Base-by-base conservation (phyloP, 1,284 basidiomycete genomes). In the Limonomyces culmigenus region DNA sequence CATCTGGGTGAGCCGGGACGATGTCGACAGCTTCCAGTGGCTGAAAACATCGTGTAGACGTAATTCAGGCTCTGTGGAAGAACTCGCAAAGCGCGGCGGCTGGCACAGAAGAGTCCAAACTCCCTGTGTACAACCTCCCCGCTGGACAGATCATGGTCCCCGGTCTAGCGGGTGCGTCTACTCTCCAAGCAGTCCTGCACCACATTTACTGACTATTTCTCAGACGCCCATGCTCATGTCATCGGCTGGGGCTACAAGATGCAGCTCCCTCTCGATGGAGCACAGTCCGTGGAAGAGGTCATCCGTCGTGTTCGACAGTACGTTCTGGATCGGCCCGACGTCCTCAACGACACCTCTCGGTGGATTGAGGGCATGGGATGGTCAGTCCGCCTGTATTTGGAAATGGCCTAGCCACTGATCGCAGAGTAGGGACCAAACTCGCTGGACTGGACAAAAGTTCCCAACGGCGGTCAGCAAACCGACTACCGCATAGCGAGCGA, bases 371-470 rank as follows among this genome's bases (percentile, higher is more conserved):
- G 87, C 3, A 71, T 81, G 60, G 91, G 89, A 4, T 96, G 91
- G 89, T n/a, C n/a, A n/a, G n/a, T n/a, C n/a, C n/a, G n/a, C n/a
- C n/a, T n/a, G n/a, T n/a, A n/a, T n/a, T n/a, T n/a, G n/a, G n/a
- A n/a, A n/a, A n/a, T n/a, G n/a, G n/a, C n/a, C n/a, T n/a, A n/a
- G n/a, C n/a, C n/a, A n/a, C n/a, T n/a, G n/a, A n/a, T n/a, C n/a
- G n/a, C n/a, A n/a, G n/a, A n/a, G n/a, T n/a, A n/a, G n/a, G n/a
- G 86, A 96, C 50, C 89, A 96, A 53, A 93, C 83, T 3, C 62
- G 67, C 39, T 83, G 78, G 78, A 45, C 65, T 1, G 68, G 48
- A 37, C 50, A 50, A 18, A 53, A 63, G 19, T 92, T 89, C 47
- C 89, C 91, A 1, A 79, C 70, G 17, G 79, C 84, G 3, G 87